Evolutionary conservation across 1,284 basidiomycete genomes (phyloP), one percentile per base, ranked within the genome.

Genomic region (Vanrija sp.): DNA sequence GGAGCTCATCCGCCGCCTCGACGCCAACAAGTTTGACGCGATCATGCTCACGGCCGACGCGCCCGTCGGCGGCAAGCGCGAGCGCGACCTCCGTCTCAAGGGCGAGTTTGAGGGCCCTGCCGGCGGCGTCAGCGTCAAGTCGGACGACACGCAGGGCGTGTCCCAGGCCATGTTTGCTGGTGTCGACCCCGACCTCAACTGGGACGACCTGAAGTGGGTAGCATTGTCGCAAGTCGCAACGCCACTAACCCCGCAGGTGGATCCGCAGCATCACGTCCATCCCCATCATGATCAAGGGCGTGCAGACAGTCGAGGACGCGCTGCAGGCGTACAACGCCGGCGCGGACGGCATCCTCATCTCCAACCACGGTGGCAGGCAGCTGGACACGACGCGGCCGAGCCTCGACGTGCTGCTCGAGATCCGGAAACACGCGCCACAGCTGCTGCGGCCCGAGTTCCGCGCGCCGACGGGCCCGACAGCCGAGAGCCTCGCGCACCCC

Each of bases 31-130:
- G 51, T 67, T 74, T 53, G 65, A 76, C 57, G 91, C 90, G 1
- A 88, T 97, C 52, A 90, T 91, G 74, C 78, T 96, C 44, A 96
- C 93, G 0, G 92, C 94, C 3, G 93, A 96, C 77, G 91, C 91
- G 7, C 81, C 90, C 5, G 85, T 90, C 8, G 83, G 89, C 7
- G 88, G 91, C 14, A 92, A 93, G 68, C 82, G 92, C 40, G 93
- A 96, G 75, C 77, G 84, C 45, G 92, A 96, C 65, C 72, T 80
- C 66, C 67, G 81, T 21, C 58, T 69, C 29, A 77, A 74, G 65
- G 75, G 68, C 46, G 68, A 69, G 26, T 73, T 73, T 50, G 70
- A 74, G 52, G 67, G 65, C n/a, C 70, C 75, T 5, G 69, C 66
- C 4, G 69, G 64, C 12, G 72, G 70, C 15, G 71, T 71, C 6